These are phyloP conservation scores for Miscanthus sacchariflorus DNA, from an alignment of 202 grass and related monocot genomes.

Conservation along the genomic window DNA sequence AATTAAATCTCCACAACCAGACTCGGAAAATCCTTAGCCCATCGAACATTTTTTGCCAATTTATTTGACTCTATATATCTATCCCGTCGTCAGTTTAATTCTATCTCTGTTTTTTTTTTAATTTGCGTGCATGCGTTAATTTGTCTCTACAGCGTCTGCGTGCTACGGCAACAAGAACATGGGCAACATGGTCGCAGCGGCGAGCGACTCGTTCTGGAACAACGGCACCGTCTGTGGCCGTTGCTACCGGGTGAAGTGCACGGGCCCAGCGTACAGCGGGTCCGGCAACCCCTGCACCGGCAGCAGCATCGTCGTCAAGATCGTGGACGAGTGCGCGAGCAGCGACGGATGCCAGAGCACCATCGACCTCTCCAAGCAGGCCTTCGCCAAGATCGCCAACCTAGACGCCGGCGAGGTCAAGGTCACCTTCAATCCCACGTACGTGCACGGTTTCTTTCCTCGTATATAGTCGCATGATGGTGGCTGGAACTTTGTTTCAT, in stretches of 20 bases:
- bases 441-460: background rate
- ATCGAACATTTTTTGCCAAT: too few species aligned
- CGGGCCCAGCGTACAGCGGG: constrained; percentile 24
- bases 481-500: too few species aligned
- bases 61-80: too few species aligned
- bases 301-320: constrained; percentile 40
- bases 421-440: constrained; percentile 43
- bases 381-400: constrained; percentile 54
- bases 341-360: constrained; percentile 46
- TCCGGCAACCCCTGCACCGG: constrained; percentile 58
- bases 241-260: constrained; percentile 52
- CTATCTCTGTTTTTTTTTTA: too few species aligned
- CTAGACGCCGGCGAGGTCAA: constrained; percentile 50
- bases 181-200: constrained; percentile 59
- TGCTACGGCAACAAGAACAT: too few species aligned
- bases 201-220: constrained; percentile 50
- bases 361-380: constrained; percentile 61
- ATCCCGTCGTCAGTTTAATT: too few species aligned
- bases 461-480: background rate
- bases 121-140: too few species aligned
- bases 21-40: too few species aligned
- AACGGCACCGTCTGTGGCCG: constrained; percentile 49
- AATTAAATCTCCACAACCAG: too few species aligned
- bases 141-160: constrained; percentile 38
- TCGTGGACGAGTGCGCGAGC: constrained; percentile 54